Conservation (phyloP, 305 asterid species). For the Fraxinus sp. region DNA sequence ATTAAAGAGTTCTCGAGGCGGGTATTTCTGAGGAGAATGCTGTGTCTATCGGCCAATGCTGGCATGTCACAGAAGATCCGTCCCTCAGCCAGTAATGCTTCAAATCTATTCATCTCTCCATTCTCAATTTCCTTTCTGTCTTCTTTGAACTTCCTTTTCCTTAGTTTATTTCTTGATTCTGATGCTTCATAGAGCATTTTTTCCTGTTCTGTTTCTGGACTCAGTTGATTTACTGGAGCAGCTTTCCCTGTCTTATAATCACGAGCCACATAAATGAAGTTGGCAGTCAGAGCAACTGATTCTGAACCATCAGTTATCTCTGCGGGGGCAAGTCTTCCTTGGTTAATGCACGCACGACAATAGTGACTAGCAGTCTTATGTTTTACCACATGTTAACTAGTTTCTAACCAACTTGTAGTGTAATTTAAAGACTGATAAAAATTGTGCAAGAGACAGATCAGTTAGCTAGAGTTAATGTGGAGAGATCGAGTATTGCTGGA, state of each 20-base stretch:
- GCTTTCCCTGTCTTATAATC: conserved; percentile 81
- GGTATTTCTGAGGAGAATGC: conserved; percentile 84
- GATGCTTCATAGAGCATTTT: conserved; percentile 67
- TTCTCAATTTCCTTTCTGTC: conserved; percentile 48
- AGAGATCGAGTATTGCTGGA: background rate
- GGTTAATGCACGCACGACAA: conserved; percentile 7
- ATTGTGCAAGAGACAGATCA: conserved; percentile 14
- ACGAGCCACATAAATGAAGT: conserved; percentile 89
- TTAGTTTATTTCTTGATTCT: conserved; percentile 52
- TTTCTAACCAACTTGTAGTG: background rate
- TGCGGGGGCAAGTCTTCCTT: conserved; percentile 27
- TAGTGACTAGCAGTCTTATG: conserved; percentile 2
- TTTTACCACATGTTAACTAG: background rate
- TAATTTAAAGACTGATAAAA: background rate
- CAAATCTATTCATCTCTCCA: conserved; percentile 50
- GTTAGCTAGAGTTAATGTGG: background rate
- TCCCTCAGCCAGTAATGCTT: conserved; percentile 63
- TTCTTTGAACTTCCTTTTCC: conserved; percentile 52
- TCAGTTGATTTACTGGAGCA: conserved; percentile 68
- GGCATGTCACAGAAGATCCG: conserved; percentile 91
- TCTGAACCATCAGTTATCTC: conserved; percentile 47
- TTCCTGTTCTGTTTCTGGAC: conserved; percentile 68
- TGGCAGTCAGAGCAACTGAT: conserved; percentile 69
- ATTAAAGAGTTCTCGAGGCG: conserved; percentile 79
- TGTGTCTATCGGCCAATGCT: conserved; percentile 73